phyloP scores from a whole-genome alignment of 805 yeast genomes.

The Clavispora fructus region DNA sequence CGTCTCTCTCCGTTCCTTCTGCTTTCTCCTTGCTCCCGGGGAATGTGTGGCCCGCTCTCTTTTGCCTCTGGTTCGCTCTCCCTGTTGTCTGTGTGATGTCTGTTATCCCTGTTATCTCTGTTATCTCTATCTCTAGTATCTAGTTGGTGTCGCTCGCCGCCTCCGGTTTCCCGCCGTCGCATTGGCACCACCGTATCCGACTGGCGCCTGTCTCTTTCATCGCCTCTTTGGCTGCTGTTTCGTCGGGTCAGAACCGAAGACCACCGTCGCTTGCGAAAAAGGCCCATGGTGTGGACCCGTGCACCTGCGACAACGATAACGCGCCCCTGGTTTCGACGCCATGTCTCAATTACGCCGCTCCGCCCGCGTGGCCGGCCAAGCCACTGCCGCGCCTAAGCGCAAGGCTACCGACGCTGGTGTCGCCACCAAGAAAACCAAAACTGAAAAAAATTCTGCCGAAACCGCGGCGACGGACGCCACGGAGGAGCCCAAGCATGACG shows the following conservation, averaged over 20 bases:
- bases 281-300: slow-evolving; percentile 1
- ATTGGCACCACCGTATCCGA: neutral
- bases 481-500: neutral
- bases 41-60: no score
- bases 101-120: no score
- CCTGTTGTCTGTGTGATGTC: no score
- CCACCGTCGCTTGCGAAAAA: neutral
- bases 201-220: neutral
- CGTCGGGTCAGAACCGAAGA: neutral
- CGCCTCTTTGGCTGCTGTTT: neutral
- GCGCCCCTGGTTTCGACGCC: neutral
- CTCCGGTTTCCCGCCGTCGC: no score
- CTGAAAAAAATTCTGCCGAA: neutral
- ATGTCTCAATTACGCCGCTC: slow-evolving; percentile 18
- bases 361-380: slow-evolving; percentile 10
- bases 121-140: no score
- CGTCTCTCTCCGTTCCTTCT: no score
- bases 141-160: no score
- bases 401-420: neutral
- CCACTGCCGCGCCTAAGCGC: neutral
- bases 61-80: no score
- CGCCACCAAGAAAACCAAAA: slow-evolving; percentile 9
- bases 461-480: neutral
- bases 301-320: neutral
- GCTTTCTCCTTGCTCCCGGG: no score